phyloP scores from a whole-genome alignment of 129 eudicot species.

The Kitagawia praeruptora region DNA sequence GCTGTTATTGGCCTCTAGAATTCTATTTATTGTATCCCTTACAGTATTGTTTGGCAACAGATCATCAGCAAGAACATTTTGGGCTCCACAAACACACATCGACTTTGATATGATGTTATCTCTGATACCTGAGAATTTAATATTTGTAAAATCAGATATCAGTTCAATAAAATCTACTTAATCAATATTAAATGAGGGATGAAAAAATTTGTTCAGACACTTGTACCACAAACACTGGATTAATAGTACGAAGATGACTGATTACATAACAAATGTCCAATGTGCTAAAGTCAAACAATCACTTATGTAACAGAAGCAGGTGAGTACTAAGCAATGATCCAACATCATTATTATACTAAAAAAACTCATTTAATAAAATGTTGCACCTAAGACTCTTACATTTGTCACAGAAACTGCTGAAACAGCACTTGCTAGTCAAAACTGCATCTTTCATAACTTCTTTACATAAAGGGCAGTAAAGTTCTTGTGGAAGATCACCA shows the following conservation, averaged over 20 bases:
- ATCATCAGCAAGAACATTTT: constrained; percentile 84
- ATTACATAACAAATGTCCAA: not conserved
- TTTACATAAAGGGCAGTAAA: constrained; percentile 83
- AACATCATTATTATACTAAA: not conserved
- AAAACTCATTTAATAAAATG: not conserved
- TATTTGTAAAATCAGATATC: not conserved
- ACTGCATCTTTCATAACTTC: constrained; percentile 98
- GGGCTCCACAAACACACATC: constrained; percentile 84
- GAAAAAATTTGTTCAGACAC: not conserved
- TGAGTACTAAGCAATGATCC: not conserved
- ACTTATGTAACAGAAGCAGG: not conserved
- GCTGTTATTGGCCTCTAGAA: constrained; percentile 74
- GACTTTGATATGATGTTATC: constrained; percentile 76
- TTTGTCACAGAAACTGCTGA: constrained; percentile 84
- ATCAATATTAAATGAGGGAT: not conserved
- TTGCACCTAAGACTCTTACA: constrained; percentile 42
- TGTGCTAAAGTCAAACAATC: not conserved
- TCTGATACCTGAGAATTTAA: constrained; percentile 57
- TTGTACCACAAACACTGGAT: not conserved
- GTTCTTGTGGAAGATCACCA: constrained; percentile 95
- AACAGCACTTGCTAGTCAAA: constrained; percentile 93
- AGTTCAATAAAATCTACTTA: not conserved
- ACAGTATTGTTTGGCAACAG: constrained; percentile 85
- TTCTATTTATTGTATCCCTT: constrained; percentile 74
- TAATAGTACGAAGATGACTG: not conserved